Evolutionary conservation across 805 yeast species (phyloP), one percentile per base, ranked within the genome.

Genomic region (Ogataea nitratoaversa): DNA sequence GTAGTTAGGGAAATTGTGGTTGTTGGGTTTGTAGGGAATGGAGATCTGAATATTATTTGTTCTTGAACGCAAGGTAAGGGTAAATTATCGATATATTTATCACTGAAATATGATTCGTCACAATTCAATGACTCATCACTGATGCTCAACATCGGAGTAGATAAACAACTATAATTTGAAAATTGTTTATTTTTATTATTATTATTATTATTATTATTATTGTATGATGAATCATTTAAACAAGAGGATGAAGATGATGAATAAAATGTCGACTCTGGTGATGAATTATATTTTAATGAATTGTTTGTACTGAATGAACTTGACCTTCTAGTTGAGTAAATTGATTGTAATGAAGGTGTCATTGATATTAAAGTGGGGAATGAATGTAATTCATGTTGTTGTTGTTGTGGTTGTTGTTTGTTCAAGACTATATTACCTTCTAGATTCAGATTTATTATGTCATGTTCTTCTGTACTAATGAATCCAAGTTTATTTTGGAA

Each of bases 301-400:
- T 9, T 19, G 7, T 17, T 18, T 3, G 14, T 11, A 11, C 28
- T 23, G 35, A 35, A 41, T 9, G 33, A 24, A 8, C 39, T 40
- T n/a, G 45, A 33, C 14, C 41, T 16, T n/a, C 36, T 28, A 12
- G 17, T 25, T 19, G 19, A 34, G 14, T 41, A 16, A 11, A 44
- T 23, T 14, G 41, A 40, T 16, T 32, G 40, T 9, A 44, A 36
- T n/a, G 42, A 44, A 17, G 48, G 45, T n/a, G 48, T 35, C 8
- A 30, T 14, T 2, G 38, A 14, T 27, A 22, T 8, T 11, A 22
- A 22, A 8, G n/a, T n/a, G 25, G 11, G 11, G 25, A 9, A 27
- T n/a, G 30, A 27, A 14, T 13, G 14, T 13, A 27, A n/a, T n/a
- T 27, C 30, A 8, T 27, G 30, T n/a, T 27, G 7, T 8, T 22